Percentiles rank a stretch among this genome's conserved stretches.
Evolutionary conservation across 495 filamentous ascomycete species (phyloP).

Genomic region (Aspergillus cavernicola): DNA sequence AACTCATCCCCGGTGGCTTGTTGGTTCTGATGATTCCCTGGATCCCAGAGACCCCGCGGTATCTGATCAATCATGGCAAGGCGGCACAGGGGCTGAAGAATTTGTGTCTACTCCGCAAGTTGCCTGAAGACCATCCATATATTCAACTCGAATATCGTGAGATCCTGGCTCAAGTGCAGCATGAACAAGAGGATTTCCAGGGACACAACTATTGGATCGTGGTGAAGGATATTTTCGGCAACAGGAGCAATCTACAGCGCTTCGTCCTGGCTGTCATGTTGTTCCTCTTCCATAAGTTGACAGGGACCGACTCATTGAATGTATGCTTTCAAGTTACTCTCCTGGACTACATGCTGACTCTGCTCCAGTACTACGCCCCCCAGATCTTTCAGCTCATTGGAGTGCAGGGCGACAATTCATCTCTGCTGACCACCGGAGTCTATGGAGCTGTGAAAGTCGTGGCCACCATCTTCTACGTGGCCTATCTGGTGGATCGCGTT

Average conservation of each 20-base stretch:
- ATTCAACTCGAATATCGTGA: slow-evolving; percentile 41
- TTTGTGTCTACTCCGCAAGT: slow-evolving; percentile 55
- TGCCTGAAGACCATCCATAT: slow-evolving; percentile 54
- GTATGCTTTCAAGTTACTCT: slow-evolving; percentile 3
- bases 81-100: slow-evolving; percentile 50
- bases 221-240: slow-evolving; percentile 24
- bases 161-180: slow-evolving; percentile 24
- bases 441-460: slow-evolving; percentile 45
- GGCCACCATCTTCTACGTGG: slow-evolving; percentile 54
- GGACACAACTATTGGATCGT: slow-evolving; percentile 27
- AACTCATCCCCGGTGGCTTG: slow-evolving; percentile 45
- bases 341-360: neutral
- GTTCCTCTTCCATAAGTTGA: slow-evolving; percentile 42
- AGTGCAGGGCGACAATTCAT: slow-evolving; percentile 27
- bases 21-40: slow-evolving; percentile 61
- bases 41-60: slow-evolving; percentile 47
- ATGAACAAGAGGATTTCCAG: slow-evolving; percentile 24
- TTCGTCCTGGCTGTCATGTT: slow-evolving; percentile 31
- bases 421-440: slow-evolving; percentile 39
- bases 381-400: slow-evolving; percentile 43
- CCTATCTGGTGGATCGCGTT: slow-evolving; percentile 51
- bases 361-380: slow-evolving; percentile 34
- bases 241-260: slow-evolving; percentile 23
- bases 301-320: slow-evolving; percentile 36
- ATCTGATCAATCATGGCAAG: slow-evolving; percentile 45